phyloP scores from a whole-genome alignment of 1,139 yeast genomes.

The Geotrichum citri-aurantii region DNA sequence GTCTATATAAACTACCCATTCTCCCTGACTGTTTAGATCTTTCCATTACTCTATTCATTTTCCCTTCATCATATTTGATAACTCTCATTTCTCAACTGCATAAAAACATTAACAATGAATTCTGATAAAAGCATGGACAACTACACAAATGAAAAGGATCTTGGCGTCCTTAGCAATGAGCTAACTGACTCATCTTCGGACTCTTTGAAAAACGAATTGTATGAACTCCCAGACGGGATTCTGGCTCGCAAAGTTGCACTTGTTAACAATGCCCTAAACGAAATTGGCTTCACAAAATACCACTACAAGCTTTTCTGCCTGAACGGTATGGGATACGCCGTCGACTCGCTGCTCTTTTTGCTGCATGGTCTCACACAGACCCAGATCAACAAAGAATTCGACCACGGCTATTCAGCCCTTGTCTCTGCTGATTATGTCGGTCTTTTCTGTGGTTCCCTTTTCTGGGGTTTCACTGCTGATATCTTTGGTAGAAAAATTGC shows the following conservation, averaged over 20 bases:
- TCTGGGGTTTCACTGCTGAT: slow-evolving; percentile 47
- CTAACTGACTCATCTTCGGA: slow-evolving; percentile 2
- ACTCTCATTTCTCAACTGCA: not conserved
- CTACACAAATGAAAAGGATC: not conserved
- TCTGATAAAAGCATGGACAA: not conserved
- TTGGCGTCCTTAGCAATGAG: not conserved
- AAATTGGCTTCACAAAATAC: slow-evolving; percentile 30
- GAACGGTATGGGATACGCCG: slow-evolving; percentile 57
- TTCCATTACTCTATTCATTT: not conserved
- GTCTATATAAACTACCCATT: not conserved
- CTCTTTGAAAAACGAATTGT: slow-evolving; percentile 17
- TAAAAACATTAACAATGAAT: not conserved
- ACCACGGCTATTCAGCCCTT: slow-evolving; percentile 33
- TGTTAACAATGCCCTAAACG: slow-evolving; percentile 32
- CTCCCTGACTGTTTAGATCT: not conserved
- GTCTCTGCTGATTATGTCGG: slow-evolving; percentile 45
- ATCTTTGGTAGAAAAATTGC: slow-evolving; percentile 50
- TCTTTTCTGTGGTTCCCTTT: slow-evolving; percentile 49
- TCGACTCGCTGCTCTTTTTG: slow-evolving; percentile 52
- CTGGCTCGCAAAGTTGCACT: slow-evolving; percentile 24
- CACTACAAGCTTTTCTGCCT: slow-evolving; percentile 30
- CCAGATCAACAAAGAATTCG: slow-evolving; percentile 27
- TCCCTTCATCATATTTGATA: not conserved
- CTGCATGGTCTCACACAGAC: slow-evolving; percentile 42
- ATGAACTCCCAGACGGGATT: slow-evolving; percentile 21